Percentiles rank a stretch among this genome's conserved stretches.
Evolutionary conservation across 257 asterid species (phyloP).

Genomic region (Solanum phureja): DNA sequence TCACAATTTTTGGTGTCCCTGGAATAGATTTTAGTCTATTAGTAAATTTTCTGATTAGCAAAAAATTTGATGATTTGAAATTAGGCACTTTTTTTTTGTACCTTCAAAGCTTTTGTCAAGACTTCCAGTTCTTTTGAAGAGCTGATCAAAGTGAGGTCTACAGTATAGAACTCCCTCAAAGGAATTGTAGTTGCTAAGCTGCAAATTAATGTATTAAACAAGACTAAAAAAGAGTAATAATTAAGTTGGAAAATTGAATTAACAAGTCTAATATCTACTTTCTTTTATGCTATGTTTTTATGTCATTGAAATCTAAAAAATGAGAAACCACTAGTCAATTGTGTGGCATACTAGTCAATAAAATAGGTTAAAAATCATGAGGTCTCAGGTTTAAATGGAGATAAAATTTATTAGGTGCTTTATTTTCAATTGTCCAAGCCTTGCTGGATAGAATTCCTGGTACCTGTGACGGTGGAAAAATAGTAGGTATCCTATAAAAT

Average conservation of each 20-base stretch:
- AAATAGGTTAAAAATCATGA: background rate
- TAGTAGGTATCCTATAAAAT: background rate
- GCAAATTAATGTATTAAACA: slow-evolving; percentile 3
- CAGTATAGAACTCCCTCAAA: slow-evolving; percentile 94
- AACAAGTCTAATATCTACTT: background rate
- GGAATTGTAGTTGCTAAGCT: slow-evolving; percentile 86
- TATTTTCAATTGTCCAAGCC: background rate
- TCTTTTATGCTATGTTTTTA: background rate
- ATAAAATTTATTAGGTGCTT: background rate
- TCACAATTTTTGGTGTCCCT: slow-evolving; percentile 89
- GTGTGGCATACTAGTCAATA: background rate
- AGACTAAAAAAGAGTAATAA: background rate
- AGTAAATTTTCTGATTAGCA: background rate
- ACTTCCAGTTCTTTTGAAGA: slow-evolving; percentile 90
- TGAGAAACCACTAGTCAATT: background rate
- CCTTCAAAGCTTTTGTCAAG: slow-evolving; percentile 92
- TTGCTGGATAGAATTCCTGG: background rate
- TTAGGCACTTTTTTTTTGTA: slow-evolving; percentile 3
- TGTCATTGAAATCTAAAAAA: background rate
- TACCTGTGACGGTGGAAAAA: rapidly evolving
- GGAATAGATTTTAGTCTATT: background rate
- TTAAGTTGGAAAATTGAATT: background rate
- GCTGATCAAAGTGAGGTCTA: slow-evolving; percentile 98
- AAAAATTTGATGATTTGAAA: background rate
- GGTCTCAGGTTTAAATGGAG: background rate